A percentile compares a stretch with the other conserved stretches of the same genome.
Evolutionary conservation across 129 eudicot genomes (phyloP).

Genomic region (Cynara cardunculus): DNA sequence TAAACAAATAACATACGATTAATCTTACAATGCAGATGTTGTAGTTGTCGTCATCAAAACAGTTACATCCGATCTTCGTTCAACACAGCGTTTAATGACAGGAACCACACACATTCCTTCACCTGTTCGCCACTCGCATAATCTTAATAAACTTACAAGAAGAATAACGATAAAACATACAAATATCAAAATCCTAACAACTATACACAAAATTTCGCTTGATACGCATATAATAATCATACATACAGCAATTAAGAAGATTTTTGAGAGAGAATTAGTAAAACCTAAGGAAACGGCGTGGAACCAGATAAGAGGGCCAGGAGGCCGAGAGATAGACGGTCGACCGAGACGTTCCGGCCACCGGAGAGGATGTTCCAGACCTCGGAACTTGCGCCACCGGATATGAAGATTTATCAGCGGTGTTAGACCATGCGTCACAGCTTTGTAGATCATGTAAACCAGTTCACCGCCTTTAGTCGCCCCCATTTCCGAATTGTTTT

Average conservation of each 20-base stretch:
- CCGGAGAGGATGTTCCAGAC: conserved; percentile 76
- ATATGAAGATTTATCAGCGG: conserved; percentile 70
- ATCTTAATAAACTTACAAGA: neutral
- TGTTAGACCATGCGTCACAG: conserved; percentile 50
- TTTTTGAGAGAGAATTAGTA: neutral
- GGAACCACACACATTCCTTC: conserved; percentile 91
- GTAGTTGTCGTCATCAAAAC: conserved; percentile 88
- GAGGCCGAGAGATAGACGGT: conserved; percentile 71
- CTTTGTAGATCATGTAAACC: conserved; percentile 57
- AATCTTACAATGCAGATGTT: conserved; percentile 77
- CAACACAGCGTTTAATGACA: conserved; percentile 64
- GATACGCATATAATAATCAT: neutral
- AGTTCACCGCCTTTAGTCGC: conserved; percentile 38
- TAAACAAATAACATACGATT: neutral
- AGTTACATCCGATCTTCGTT: conserved; percentile 62
- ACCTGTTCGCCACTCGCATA: conserved; percentile 42
- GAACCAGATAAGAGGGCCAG: conserved; percentile 80
- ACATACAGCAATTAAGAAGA: neutral
- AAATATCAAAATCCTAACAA: neutral
- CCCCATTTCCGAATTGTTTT: conserved; percentile 25
- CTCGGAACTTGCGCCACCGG: conserved; percentile 75
- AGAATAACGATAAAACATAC: neutral
- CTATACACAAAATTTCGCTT: neutral
- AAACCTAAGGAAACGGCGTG: conserved; percentile 96
- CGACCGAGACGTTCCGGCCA: conserved; percentile 93